Evolutionary conservation across 352 stramenopile genomes (phyloP).

Genomic region (Phytophthora citricola): DNA sequence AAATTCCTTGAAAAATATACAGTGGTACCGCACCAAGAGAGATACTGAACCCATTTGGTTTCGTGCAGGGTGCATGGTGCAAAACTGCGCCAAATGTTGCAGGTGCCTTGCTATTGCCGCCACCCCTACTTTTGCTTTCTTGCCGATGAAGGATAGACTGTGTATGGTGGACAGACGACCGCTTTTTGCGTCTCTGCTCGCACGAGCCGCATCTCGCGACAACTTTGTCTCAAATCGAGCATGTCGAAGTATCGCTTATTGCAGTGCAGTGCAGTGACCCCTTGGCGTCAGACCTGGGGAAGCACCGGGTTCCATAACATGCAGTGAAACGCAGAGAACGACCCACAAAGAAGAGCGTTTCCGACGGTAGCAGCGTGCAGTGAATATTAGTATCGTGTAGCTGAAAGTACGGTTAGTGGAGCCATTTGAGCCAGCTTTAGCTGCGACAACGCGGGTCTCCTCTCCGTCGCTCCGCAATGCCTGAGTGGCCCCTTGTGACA

Average conservation of each 20-base stretch:
- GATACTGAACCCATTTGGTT: slow-evolving; percentile 19
- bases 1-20: slow-evolving; percentile 6
- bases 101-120: background rate
- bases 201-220: background rate
- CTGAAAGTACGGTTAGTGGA: too few species aligned
- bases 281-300: slow-evolving; percentile 4
- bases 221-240: slow-evolving; percentile 22
- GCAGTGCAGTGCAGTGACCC: too few species aligned
- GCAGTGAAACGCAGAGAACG: background rate
- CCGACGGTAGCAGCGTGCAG: background rate
- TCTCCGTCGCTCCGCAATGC: too few species aligned
- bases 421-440: background rate
- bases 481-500: too few species aligned
- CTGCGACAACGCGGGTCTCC: background rate
- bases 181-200: slow-evolving; percentile 3
- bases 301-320: background rate
- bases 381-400: background rate
- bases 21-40: slow-evolving; percentile 10
- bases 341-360: background rate
- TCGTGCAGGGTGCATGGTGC: background rate
- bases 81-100: background rate
- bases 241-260: background rate
- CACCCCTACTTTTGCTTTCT: background rate
- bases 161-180: slow-evolving; percentile 5
- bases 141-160: slow-evolving; percentile 6